A percentile compares a stretch with the other conserved stretches of the same genome.
Conservation (phyloP, 805 yeast genomes). For the Sporopachydermia lactativora region DNA sequence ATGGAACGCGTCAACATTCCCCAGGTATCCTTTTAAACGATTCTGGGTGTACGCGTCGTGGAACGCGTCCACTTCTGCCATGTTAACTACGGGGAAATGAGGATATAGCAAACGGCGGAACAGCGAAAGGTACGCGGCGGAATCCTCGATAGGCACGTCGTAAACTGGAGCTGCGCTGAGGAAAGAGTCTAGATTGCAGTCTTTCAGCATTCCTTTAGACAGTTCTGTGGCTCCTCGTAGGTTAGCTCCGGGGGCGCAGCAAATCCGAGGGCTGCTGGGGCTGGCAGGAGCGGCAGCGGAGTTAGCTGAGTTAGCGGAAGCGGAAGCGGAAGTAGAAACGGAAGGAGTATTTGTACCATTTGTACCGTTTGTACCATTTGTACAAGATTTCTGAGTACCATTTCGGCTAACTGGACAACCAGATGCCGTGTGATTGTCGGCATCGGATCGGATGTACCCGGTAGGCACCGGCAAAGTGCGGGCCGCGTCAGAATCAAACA, state of each 20-base stretch:
- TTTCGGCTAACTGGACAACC: too few species aligned
- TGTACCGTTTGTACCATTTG: conserved; percentile 6
- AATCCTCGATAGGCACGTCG: conserved; percentile 33
- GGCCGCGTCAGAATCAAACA: conserved; percentile 26
- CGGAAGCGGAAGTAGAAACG: conserved; percentile 6
- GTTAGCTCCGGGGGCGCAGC: conserved; percentile 4
- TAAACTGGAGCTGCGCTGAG: conserved; percentile 34
- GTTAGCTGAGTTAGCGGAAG: conserved; percentile 1
- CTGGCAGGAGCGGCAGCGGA: conserved; percentile 3
- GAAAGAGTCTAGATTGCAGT: conserved; percentile 33
- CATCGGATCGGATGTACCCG: conserved; percentile 3
- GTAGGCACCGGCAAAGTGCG: conserved; percentile 15
- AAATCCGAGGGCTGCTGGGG: conserved; percentile 4
- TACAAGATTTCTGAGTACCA: too few species aligned
- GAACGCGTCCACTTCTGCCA: conserved; percentile 34
- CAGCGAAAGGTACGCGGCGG: conserved; percentile 38
- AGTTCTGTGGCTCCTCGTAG: conserved; percentile 23
- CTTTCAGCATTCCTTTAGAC: conserved; percentile 27
- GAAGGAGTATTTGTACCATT: conserved; percentile 7
- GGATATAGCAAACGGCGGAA: conserved; percentile 41
- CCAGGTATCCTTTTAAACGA: conserved; percentile 20
- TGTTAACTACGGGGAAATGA: conserved; percentile 42
- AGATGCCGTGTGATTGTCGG: conserved; percentile 6
- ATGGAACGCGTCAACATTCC: conserved; percentile 31
- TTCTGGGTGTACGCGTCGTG: conserved; percentile 33